A percentile compares a stretch with the other conserved stretches of the same genome.
These are phyloP conservation scores for Pichia sp. DNA, from an alignment of 1,139 yeast species.

Conservation along the genomic window DNA sequence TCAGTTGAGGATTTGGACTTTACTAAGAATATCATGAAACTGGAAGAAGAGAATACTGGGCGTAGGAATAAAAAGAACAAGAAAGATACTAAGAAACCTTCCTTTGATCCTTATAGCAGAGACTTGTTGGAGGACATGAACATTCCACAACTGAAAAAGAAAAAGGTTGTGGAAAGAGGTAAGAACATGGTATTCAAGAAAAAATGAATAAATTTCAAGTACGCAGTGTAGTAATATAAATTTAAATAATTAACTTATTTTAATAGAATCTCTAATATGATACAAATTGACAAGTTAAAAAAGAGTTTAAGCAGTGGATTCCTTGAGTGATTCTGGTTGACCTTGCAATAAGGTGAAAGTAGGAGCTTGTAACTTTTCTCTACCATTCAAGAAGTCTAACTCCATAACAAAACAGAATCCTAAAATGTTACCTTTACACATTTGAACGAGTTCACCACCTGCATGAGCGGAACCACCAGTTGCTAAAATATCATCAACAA, in stretches of 20 bases:
- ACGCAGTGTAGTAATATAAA: too few species aligned
- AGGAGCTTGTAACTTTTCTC: conserved; percentile 79
- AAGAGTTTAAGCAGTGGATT: conserved; percentile 4
- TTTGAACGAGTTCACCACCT: conserved; percentile 77
- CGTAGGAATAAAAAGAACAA: conserved; percentile 22
- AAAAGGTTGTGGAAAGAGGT: conserved; percentile 22
- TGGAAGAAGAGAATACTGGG: conserved; percentile 19
- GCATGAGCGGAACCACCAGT: conserved; percentile 96
- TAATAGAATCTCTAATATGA: too few species aligned
- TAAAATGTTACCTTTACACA: conserved; percentile 58
- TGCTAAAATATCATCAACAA: conserved; percentile 95
- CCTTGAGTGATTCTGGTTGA: conserved; percentile 45
- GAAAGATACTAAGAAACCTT: conserved; percentile 35
- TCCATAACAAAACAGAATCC: conserved; percentile 90
- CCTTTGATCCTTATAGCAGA: conserved; percentile 51
- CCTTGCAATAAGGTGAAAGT: conserved; percentile 83
- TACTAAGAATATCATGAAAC: conserved; percentile 39
- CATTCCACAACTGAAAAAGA: conserved; percentile 22
- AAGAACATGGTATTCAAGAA: conserved; percentile 24
- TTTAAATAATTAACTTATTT: too few species aligned
- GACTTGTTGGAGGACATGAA: conserved; percentile 27
- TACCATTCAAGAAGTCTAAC: conserved; percentile 88
- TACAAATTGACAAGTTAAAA: neutral
- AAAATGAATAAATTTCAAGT: too few species aligned
- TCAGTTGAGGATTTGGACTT: conserved; percentile 36